Conservation (phyloP, 2,329 filamentous ascomycete genomes). For the Arthrobotrys megalospora region DNA sequence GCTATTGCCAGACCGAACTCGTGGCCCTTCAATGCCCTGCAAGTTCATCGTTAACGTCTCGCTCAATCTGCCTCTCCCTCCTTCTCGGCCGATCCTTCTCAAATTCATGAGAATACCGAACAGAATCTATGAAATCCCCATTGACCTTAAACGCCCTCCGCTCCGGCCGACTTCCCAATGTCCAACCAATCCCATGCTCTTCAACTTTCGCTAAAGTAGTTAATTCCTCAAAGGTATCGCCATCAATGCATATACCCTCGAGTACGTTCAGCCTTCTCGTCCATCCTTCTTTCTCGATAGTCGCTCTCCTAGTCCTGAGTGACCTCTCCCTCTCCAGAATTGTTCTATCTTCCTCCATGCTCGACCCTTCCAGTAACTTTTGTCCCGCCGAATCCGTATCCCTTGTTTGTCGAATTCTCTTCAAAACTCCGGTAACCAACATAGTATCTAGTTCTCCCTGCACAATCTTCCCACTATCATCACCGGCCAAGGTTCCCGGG, state of each 20-base stretch:
- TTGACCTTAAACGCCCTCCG: slow-evolving; percentile 31
- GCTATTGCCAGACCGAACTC: no score
- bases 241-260: slow-evolving; percentile 61
- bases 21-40: slow-evolving; percentile 14
- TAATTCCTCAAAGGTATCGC: slow-evolving; percentile 63
- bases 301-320: slow-evolving; percentile 61
- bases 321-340: slow-evolving; percentile 62
- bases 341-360: slow-evolving; percentile 62
- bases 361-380: slow-evolving; percentile 48
- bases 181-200: slow-evolving; percentile 61
- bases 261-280: slow-evolving; percentile 57
- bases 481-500: slow-evolving; percentile 58
- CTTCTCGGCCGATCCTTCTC: slow-evolving; percentile 3
- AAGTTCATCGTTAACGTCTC: slow-evolving; percentile 50
- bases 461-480: slow-evolving; percentile 43
- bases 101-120: slow-evolving; percentile 43
- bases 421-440: slow-evolving; percentile 60
- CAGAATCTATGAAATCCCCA: slow-evolving; percentile 21
- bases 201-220: slow-evolving; percentile 62
- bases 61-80: slow-evolving; percentile 16
- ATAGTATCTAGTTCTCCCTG: slow-evolving; percentile 59
- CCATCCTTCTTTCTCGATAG: slow-evolving; percentile 62
- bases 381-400: slow-evolving; percentile 35
- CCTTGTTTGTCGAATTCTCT: slow-evolving; percentile 48
- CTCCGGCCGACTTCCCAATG: slow-evolving; percentile 31